Base-by-base conservation (phyloP, 345 rosid species). In the Viola odorata region DNA sequence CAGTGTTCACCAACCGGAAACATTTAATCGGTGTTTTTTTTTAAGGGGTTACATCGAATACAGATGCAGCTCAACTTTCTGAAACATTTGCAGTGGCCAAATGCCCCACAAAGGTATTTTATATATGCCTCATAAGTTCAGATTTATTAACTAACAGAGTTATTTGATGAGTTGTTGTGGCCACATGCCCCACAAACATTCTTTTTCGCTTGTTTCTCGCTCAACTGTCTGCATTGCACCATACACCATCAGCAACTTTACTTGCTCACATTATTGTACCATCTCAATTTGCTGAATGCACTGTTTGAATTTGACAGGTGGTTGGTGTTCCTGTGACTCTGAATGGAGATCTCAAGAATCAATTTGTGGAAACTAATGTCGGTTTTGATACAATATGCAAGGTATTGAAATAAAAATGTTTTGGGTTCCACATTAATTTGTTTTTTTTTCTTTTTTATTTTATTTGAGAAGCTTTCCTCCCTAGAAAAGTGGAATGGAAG, bases 11-110 rank as follows among this genome's bases (percentile, higher is more conserved):
- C 12, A 10, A 47, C 5, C 5, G 13, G 0, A 42, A 42, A 6
- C 45, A 6, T 11, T 42, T 42, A 11, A 42, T 7, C 8, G 1
- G 12, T 47, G 50, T 10, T 7, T 47, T 6, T 68, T 69, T 76
- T 81, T 62, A 63, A 94, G 99, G 99, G 63, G 92, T 91, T 50
- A 88, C 83, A 48, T 94, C 97, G 67, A 94, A 94, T 79, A 85
- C 99, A 3, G 99, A 94, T 78, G 99, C 99, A 32, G 99, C 97
- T 71, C 96, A 94, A 73, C 99, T 94, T 57, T 95, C 99, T 45
- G 99, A 94, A 73, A 90, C 84, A 66, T 94, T 94, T 77, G 89
- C 92, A 47, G 97, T 73, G 75, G 86, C 91, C 51, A 74, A 86
- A 66, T 88, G 99, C 80, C 73, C 76, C 58, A 94, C 99, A 5